Evolutionary conservation across 2,329 filamentous ascomycete species (phyloP), one percentile per base, ranked within the genome.

Genomic region (Chaetomiaceae sp.): DNA sequence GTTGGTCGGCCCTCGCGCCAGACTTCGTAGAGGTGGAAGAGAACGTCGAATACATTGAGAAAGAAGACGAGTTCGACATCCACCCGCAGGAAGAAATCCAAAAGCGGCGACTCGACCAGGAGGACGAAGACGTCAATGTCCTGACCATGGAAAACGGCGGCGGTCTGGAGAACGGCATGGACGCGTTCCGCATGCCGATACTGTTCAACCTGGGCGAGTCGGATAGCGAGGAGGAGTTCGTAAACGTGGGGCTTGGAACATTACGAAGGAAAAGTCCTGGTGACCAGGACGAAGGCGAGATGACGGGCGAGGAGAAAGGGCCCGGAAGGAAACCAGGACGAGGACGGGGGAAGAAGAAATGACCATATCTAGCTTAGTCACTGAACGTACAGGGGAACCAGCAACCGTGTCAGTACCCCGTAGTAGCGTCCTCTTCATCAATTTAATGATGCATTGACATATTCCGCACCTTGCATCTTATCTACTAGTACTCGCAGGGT

Each of bases 1-100:
- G 93, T 58, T 98, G 93, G 94, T 96, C 90, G 14, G 91, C 93
- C 2, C 76, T 98, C 24, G 94, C 94, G 6, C 93, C 93, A 0
- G 94, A 98, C 66, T 98, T 98, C 65, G 86, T 84, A 33, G 93
- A 98, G 66, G 89, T 98, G 12, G 93, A 98, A 67, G 93, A 98
- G 67, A 98, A 98, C 58, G 89, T 95, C 18, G 88, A 97, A 64
- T 98, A 98, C 62, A 80, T 94, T 34, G 93, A 98, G 65, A 79
- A 81, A 46, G 93, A 98, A 67, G 93, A 98, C 63, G 93, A 98
- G 62, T 98, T 98, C 58, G 94, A 98, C 65, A 94, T 97, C 47
- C 93, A 97, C 62, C 89, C 89, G 0, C 84, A 91, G 48, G 91
- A 96, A 62, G 91, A 97, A 65, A 83, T 97, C 46, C 88, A 94